phyloP scores from a whole-genome alignment of 106 monocot genomes.

The Platanthera guangdongensis region DNA sequence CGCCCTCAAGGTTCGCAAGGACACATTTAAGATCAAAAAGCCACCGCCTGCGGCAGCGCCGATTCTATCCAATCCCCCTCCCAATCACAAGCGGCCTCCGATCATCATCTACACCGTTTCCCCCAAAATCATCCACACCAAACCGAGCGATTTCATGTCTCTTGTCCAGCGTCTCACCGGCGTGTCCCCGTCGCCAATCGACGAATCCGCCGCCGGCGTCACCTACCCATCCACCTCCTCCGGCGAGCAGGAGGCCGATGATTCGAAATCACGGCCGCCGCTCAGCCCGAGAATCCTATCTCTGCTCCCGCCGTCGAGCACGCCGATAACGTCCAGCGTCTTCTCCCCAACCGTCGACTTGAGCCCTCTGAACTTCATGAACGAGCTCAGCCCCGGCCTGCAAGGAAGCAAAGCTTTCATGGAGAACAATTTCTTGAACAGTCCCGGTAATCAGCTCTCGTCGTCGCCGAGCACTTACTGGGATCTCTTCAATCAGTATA shows the following conservation, averaged over 20 bases:
- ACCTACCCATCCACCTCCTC: neutral
- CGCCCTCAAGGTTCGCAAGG: constrained; percentile 42
- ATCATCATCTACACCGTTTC: constrained; percentile 60
- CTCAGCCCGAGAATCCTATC: constrained; percentile 26
- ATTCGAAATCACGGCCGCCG: neutral
- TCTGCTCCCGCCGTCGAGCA: constrained; percentile 24
- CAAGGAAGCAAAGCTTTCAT: constrained; percentile 2
- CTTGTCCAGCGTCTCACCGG: constrained; percentile 58
- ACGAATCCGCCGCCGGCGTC: neutral
- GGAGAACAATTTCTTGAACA: constrained; percentile 12
- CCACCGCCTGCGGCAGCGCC: constrained; percentile 17
- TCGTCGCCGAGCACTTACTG: constrained; percentile 17
- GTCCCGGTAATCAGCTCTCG: constrained; percentile 14
- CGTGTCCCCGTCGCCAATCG: constrained; percentile 16
- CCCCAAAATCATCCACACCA: constrained; percentile 48
- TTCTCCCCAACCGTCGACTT: constrained; percentile 32
- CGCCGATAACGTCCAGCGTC: constrained; percentile 21
- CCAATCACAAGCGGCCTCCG: constrained; percentile 11
- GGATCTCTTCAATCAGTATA: constrained; percentile 26
- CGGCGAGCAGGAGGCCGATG: neutral
- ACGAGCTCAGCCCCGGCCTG: constrained; percentile 10
- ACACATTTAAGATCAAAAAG: constrained; percentile 39
- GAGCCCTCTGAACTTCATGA: constrained; percentile 10
- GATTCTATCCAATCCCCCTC: constrained; percentile 2
- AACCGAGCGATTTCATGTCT: constrained; percentile 49